Conservation (phyloP, 2,329 filamentous ascomycete species). For the Aspergillus viridinutans region DNA sequence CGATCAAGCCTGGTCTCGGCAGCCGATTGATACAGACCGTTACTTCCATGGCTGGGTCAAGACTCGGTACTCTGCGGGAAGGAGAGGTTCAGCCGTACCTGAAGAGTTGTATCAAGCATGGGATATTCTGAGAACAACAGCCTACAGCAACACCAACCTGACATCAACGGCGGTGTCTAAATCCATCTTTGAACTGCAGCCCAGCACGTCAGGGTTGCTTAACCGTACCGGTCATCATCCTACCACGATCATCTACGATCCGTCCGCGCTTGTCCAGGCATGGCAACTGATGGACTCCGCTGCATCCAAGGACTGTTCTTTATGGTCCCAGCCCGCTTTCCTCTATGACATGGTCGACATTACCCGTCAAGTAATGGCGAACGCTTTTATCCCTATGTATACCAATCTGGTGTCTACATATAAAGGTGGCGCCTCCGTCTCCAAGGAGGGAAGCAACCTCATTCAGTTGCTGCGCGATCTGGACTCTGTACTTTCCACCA, state of each 20-base stretch:
- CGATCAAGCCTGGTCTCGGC: constrained; percentile 48
- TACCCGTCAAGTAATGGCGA: constrained; percentile 47
- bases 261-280: background rate
- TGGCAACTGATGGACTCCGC: background rate
- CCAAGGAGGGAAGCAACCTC: constrained; percentile 27
- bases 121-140: constrained; percentile 43
- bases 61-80: constrained; percentile 36
- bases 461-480: constrained; percentile 34
- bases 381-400: constrained; percentile 44
- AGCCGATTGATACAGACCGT: constrained; percentile 40
- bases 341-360: constrained; percentile 49
- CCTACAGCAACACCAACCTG: constrained; percentile 50
- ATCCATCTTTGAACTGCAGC: constrained; percentile 45
- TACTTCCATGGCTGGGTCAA: constrained; percentile 49
- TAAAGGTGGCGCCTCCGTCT: constrained; percentile 14
- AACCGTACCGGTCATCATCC: constrained; percentile 37
- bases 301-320: constrained; percentile 41
- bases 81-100: constrained; percentile 16
- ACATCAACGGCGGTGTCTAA: constrained; percentile 41
- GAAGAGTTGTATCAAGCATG: constrained; percentile 41
- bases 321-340: constrained; percentile 44
- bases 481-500: constrained; percentile 41
- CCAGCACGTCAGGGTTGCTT: constrained; percentile 40
- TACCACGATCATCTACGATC: background rate
- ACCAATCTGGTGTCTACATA: constrained; percentile 26